Base-by-base conservation (phyloP, 163 green algal genomes). In the Prototheca wickerhamii region DNA sequence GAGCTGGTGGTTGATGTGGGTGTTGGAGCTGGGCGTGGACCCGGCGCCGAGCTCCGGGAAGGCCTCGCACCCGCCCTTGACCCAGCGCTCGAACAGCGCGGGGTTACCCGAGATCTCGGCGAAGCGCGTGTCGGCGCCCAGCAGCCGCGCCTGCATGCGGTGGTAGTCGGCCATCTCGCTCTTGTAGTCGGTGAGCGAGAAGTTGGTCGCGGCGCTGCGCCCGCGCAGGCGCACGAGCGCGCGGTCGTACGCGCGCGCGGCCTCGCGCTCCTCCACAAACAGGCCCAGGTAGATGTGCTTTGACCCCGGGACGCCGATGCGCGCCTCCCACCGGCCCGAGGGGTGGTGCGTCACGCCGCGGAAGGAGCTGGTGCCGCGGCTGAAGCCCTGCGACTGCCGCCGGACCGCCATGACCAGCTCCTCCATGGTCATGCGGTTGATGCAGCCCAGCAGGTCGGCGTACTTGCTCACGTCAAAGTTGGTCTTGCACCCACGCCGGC, bases 351-450 rank as follows among this genome's bases (percentile, higher is more conserved):
- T 65, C 28, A 95, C 88, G 12, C 88, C 87, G 3, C 88, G 72
- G 75, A 83, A 95, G 56, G 72, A 70, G 25, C 78, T 90, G 55
- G 77, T 85, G 35, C 89, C 89, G 31, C 89, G 72, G 28, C 82
- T 89, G 74, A 95, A 95, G 51, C 89, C 89, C 80, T 96, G 86
- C 68, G 60, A 78, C 68, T 92, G 81, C 1, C 89, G 60, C 18
- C 89, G 72, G 35, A 95, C 60, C 4, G 87, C 83, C 86, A 95
- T 96, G 67, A 96, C 86, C 43, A 96, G 79, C 73, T 96, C 89
- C 60, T 96, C 86, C 65, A 95, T 64, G 4, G 63, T 82, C 71
- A 95, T 94, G 66, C 58, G 73, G 59, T 85, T 67, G 70, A 96
- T 85, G 65, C 69, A 86, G 54, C 62, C 65, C 28, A 86, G 69